A percentile compares a stretch with the other conserved stretches of the same genome.
These are phyloP conservation scores for Aspergillus hancockii DNA, from an alignment of 495 filamentous ascomycete species.

Conservation along the genomic window DNA sequence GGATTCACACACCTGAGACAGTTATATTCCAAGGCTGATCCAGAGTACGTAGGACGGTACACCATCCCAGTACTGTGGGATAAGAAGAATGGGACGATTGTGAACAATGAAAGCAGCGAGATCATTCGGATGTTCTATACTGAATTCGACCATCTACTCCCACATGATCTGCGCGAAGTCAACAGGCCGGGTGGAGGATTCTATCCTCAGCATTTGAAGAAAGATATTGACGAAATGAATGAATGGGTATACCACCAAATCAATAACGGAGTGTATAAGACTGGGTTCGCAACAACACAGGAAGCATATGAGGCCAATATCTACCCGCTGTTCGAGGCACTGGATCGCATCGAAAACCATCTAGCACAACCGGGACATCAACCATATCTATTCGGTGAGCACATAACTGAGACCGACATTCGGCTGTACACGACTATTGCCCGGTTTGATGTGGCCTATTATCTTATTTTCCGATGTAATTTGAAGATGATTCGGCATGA, in stretches of 20 bases:
- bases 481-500: conserved; percentile 67
- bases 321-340: conserved; percentile 58
- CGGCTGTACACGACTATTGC: conserved; percentile 64
- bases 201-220: conserved; percentile 54
- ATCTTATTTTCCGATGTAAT: conserved; percentile 72
- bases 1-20: conserved; percentile 66
- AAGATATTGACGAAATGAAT: conserved; percentile 62
- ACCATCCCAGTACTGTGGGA: conserved; percentile 83
- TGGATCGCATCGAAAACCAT: conserved; percentile 64
- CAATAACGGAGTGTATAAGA: conserved; percentile 74
- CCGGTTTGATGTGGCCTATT: conserved; percentile 68
- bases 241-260: conserved; percentile 65
- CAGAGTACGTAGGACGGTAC: conserved; percentile 70
- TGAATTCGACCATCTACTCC: conserved; percentile 61
- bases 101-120: conserved; percentile 84
- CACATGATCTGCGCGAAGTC: conserved; percentile 46
- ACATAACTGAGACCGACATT: conserved; percentile 69
- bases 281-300: conserved; percentile 66
- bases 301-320: conserved; percentile 63
- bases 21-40: conserved; percentile 69
- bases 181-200: conserved; percentile 49
- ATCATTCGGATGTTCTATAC: conserved; percentile 70
- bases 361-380: conserved; percentile 47
- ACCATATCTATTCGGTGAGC: conserved; percentile 64
- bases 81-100: conserved; percentile 68